Evolutionary conservation across 2,329 filamentous ascomycete genomes (phyloP).

Genomic region (Rhexocercosporidium sp.): DNA sequence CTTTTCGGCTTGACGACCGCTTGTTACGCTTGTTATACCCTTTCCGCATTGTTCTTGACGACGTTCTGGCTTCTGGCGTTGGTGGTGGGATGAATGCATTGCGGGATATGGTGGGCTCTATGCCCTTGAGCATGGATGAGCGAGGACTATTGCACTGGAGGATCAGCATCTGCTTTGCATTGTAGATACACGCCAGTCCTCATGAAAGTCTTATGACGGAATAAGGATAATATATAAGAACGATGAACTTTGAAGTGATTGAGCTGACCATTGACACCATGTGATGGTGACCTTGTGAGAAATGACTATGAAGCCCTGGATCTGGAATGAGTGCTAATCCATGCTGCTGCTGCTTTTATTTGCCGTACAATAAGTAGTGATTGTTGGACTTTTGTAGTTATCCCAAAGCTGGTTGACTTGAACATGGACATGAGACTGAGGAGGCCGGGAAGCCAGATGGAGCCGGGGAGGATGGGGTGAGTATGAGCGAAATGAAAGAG

Average conservation of each 20-base stretch:
- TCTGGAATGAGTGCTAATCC: constrained; percentile 38
- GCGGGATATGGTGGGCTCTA: not conserved
- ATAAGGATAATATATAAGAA: constrained; percentile 4
- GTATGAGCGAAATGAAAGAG: constrained; percentile 34
- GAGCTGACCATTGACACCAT: not conserved
- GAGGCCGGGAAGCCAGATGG: constrained; percentile 37
- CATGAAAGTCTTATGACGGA: not conserved
- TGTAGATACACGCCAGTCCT: constrained; percentile 1
- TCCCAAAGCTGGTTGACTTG: constrained; percentile 60
- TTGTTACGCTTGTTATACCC: constrained; percentile 19
- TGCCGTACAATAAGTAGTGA: constrained; percentile 66
- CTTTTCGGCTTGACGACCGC: constrained; percentile 15
- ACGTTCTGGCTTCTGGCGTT: constrained; percentile 13
- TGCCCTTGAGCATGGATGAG: not conserved
- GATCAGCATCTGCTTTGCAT: not conserved
- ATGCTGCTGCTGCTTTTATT: constrained; percentile 52
- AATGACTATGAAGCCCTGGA: constrained; percentile 65
- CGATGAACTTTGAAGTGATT: not conserved
- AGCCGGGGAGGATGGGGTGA: constrained; percentile 35
- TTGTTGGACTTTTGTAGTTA: constrained; percentile 67
- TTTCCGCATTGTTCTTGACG: constrained; percentile 11
- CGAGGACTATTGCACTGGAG: not conserved
- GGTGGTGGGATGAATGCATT: constrained; percentile 12
- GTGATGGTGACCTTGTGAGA: constrained; percentile 51
- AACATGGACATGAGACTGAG: constrained; percentile 47